Evolutionary conservation across 208 protist species (phyloP), one percentile per base, ranked within the genome.

Genomic region (Wallacemonas sp.): DNA sequence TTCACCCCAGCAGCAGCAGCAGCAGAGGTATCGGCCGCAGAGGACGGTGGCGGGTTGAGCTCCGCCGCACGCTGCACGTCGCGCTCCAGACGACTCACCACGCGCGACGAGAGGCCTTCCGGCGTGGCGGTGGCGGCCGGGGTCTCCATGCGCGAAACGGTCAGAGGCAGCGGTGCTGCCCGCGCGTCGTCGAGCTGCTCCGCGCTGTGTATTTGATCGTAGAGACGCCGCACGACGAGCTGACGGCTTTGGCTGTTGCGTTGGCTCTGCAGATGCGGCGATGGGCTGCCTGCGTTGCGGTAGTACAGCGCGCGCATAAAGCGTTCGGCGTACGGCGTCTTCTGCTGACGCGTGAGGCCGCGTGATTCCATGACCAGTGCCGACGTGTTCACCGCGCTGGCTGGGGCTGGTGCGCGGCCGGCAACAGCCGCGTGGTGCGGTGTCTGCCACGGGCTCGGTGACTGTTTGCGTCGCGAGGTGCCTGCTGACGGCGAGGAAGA

Each of bases 271-370:
- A 14, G 9, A 14, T 41, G 36, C 9, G 36, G 52, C 4, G 52
- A 16, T 3, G 14, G 8, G 47, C 11, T 26, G 47, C 47, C 41
- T 33, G 47, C 56, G 17, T 39, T 70, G 29, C 72, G 63, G 27
- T 71, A 75, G 68, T 85, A 85, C n/a, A 90, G 70, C 11, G 65
- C 52, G 34, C 74, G 32, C 60, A 85, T 70, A 48, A 80, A 85
- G 49, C 80, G 80, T 36, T 74, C 69, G 5, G 77, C 72, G 58
- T 81, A 84, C 26, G 44, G 70, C 8, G 58, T 75, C 61, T 47
- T 44, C 5, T 52, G 61, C 2, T 65, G 70, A 14, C 61, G 34
- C 16, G 34, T 58, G 30, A 58, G 52, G 4, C 52, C 52, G 34
- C 21, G 39, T 12, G 47, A 4, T 38, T 34, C 33, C 44, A 52